These are phyloP conservation scores for Amanita rubescens DNA, from an alignment of 768 basidiomycete genomes.

Conservation along the genomic window DNA sequence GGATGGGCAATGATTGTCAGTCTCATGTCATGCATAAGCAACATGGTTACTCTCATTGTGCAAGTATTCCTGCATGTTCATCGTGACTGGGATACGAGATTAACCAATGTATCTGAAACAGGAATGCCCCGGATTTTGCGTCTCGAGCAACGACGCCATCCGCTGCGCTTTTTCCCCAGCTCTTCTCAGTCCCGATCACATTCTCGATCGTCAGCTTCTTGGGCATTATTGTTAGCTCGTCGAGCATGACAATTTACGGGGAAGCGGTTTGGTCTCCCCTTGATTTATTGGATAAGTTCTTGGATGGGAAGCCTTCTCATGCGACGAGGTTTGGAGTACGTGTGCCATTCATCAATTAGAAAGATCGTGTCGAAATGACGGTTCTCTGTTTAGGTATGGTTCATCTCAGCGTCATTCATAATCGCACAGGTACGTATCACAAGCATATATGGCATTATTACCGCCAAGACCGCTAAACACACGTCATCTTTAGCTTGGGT, in stretches of 20 bases:
- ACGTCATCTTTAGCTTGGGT: conserved; percentile 8
- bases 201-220: conserved; percentile 74
- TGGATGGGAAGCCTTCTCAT: conserved; percentile 53
- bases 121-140: conserved; percentile 73
- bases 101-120: conserved; percentile 17
- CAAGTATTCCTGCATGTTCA: conserved; percentile 23
- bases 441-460: too few species aligned
- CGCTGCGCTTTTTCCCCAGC: conserved; percentile 58
- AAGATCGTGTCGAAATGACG: background rate
- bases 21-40: conserved; percentile 73
- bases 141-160: conserved; percentile 50
- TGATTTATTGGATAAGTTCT: conserved; percentile 59
- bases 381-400: conserved; percentile 46
- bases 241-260: conserved; percentile 68
- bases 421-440: conserved; percentile 53
- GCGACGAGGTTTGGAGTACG: conserved; percentile 62
- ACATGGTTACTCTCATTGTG: conserved; percentile 71
- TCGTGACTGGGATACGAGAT: background rate
- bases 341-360: conserved; percentile 1
- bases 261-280: conserved; percentile 77
- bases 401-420: conserved; percentile 73
- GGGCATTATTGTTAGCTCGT: conserved; percentile 77
- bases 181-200: conserved; percentile 62
- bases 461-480: background rate
- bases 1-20: conserved; percentile 71